Base-by-base conservation (phyloP, 2,329 filamentous ascomycete species). In the Clonostachys rosea region DNA sequence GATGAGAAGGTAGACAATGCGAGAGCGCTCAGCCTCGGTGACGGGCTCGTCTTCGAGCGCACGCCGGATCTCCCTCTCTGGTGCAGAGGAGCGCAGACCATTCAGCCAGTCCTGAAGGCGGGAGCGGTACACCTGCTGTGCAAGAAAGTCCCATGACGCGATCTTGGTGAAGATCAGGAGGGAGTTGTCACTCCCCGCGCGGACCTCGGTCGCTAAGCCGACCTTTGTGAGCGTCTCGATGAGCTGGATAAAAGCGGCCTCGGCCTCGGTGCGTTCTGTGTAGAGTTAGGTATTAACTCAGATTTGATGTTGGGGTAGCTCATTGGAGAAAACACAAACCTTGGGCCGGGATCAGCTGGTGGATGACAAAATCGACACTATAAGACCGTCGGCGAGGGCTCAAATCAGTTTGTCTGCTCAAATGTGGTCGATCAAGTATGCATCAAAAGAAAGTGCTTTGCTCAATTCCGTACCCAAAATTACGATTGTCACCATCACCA, bases 61-160 rank as follows among this genome's bases (percentile, higher is more conserved):
- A 49, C 81, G 74, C 43, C 78, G 70, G 16, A 89, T 81, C 54
- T 95, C 84, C 59, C 83, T 85, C 47, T 83, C 79, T 0, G 92
- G 92, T 35, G 90, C 84, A 17, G 82, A 79, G 44, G 87, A 79
- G 52, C 90, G 85, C 47, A 96, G 86, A 45, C 91, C 91, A 62
- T 94, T 87, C 34, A 97, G 81, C 90, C 91, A 99, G 68, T 97
- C 94, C 62, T 91, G 88, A 16, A 96, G 84, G 53, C 94, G 83
- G 47, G 88, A 89, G 54, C 90, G 83, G 66, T 96, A 95, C 44
- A 96, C 80, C 59, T 95, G 89, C 53, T 84, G 83, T 50, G 80
- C 81, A 50, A 99, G 76, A 53, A 91, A 81, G 56, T 83, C 76
- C 51, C 86, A 77, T 18, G 89, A 91, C 35, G 86, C 84, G 40